phyloP scores from a whole-genome alignment of 2,329 filamentous ascomycete species.

The Monilinia vaccinii-corymbosi region DNA sequence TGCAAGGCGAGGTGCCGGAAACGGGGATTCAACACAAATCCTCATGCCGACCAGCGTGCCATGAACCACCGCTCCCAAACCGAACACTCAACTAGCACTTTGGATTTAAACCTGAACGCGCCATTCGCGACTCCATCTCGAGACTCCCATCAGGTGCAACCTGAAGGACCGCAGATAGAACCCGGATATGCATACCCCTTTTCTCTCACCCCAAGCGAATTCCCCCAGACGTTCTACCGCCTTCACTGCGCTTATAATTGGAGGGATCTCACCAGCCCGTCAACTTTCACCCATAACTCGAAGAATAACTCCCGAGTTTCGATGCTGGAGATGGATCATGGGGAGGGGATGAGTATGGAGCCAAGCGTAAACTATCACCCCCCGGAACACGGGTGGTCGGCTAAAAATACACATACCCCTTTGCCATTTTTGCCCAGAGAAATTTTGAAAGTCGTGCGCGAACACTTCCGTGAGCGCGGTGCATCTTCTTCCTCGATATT shows the following conservation, averaged over 20 bases:
- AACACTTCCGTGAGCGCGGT: neutral
- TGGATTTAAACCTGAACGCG: neutral
- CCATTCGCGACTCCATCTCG: rapidly evolving
- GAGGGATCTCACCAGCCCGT: neutral
- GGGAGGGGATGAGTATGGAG: neutral
- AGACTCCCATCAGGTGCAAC: neutral
- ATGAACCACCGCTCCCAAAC: neutral
- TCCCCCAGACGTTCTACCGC: neutral
- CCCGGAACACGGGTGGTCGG: neutral
- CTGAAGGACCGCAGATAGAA: neutral
- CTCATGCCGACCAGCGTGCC: neutral
- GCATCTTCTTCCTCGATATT: neutral
- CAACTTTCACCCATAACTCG: no score
- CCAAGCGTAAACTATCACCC: neutral
- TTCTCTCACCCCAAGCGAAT: neutral
- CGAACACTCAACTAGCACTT: no score
- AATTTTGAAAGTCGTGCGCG: neutral
- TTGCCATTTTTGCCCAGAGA: neutral
- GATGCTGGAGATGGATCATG: neutral
- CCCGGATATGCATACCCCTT: neutral
- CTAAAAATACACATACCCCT: neutral
- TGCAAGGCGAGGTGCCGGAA: neutral
- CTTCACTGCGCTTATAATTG: neutral
- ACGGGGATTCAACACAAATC: neutral
- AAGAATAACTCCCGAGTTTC: no score